Evolutionary conservation across 2,329 filamentous ascomycete species (phyloP).

Genomic region (Colletotrichum sp.): DNA sequence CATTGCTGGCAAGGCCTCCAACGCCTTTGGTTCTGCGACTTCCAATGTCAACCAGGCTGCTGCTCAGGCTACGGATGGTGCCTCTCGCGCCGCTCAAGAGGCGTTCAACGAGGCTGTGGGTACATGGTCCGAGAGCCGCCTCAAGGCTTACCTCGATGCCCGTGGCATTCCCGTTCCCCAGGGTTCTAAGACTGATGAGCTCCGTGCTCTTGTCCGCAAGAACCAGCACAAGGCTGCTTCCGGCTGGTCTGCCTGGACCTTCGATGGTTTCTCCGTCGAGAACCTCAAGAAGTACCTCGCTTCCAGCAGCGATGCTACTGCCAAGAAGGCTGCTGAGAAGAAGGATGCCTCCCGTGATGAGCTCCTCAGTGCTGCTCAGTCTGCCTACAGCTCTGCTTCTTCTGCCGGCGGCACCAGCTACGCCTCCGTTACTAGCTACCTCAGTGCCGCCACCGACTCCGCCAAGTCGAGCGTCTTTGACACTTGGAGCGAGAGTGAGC

Average conservation of each 20-base stretch:
- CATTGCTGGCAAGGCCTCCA: slow-evolving; percentile 59
- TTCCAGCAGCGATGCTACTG: slow-evolving; percentile 57
- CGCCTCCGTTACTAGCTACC: slow-evolving; percentile 74
- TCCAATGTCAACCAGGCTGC: slow-evolving; percentile 78
- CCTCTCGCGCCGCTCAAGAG: slow-evolving; percentile 64
- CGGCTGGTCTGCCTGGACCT: slow-evolving; percentile 77
- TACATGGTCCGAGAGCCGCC: slow-evolving; percentile 75
- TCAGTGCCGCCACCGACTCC: slow-evolving; percentile 67
- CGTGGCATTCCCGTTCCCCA: slow-evolving; percentile 80
- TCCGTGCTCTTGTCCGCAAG: slow-evolving; percentile 76
- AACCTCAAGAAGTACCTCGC: slow-evolving; percentile 67
- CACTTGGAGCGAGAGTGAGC: slow-evolving; percentile 73
- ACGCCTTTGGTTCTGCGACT: slow-evolving; percentile 73
- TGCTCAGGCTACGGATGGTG: slow-evolving; percentile 76
- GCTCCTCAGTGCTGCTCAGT: slow-evolving; percentile 68
- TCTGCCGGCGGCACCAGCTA: slow-evolving; percentile 61
- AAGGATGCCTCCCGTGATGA: slow-evolving; percentile 74
- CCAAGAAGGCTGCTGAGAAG: slow-evolving; percentile 66
- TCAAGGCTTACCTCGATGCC: slow-evolving; percentile 80
- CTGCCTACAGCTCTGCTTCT: slow-evolving; percentile 64
- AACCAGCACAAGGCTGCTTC: slow-evolving; percentile 72
- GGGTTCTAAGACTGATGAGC: slow-evolving; percentile 71
- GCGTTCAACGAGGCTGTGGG: slow-evolving; percentile 68
- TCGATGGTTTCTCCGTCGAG: slow-evolving; percentile 76
- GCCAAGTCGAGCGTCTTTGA: slow-evolving; percentile 74